Evolutionary conservation across 768 basidiomycete genomes (phyloP), one percentile per base, ranked within the genome.

Genomic region (Mycena venus): DNA sequence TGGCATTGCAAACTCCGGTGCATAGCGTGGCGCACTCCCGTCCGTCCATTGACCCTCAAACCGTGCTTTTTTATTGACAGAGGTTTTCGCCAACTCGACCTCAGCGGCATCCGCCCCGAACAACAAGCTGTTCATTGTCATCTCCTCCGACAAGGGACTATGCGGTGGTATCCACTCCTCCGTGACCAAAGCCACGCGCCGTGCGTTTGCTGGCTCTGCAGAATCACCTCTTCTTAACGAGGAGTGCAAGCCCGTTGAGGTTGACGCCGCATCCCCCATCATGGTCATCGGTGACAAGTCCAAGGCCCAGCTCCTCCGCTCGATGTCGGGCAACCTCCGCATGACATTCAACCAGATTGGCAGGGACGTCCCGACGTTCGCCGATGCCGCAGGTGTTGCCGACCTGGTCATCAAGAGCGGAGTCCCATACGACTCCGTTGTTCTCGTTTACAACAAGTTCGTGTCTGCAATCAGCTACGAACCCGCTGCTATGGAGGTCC

Each of bases 151-250:
- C 92, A 97, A 97, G 87, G 98, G 98, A 86, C 95, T 99, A 70
- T 99, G 98, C 82, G 98, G 98, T 86, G 98, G 98, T 90, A 98
- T 99, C 80, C 98, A 99, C 89, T 99, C 98, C 49, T 96, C 96
- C 66, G 95, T 99, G 82, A 90, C 94, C 78, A 98, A 99, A 86
- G 91, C 92, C 68, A 95, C 96, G 62, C 95, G 95, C 78, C 91
- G 90, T 69, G 93, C 90, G 34, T 80, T 97, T 68, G 85, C 83
- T 34, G 89, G 91, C 79, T 85, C 87, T 51, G 83, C 85, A 36
- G 89, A 88, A 63, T 87, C 89, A 0, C 89, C 86, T 23, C 82
- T 89, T n/a, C 87, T 86, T 60, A 84, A 88, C 42, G 79, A 78
- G 17, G 85, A 77, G 58, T 83, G 85, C 75, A 82, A 88, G 75